Percentiles rank a stretch among this genome's conserved stretches.
These are phyloP conservation scores for Kluyveromyces aestuarii DNA, from an alignment of 805 yeast genomes.

Conservation along the genomic window DNA sequence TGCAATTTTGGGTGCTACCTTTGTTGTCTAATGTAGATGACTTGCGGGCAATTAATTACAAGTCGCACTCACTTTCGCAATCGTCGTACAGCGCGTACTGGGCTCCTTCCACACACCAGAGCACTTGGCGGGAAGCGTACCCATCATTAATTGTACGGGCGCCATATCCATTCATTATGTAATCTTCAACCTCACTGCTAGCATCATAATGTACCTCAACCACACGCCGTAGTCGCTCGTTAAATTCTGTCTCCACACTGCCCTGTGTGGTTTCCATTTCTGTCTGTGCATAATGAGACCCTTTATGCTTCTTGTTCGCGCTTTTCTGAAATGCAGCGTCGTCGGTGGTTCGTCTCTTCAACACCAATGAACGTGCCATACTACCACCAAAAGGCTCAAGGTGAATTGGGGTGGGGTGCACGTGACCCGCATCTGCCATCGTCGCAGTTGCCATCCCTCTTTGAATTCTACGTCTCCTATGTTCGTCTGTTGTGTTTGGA, in stretches of 20 bases:
- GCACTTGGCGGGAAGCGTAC: not conserved
- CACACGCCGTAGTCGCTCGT: not conserved
- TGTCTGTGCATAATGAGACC: not conserved
- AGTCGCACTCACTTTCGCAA: too few species aligned
- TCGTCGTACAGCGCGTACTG: conserved; percentile 5
- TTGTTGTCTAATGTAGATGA: too few species aligned
- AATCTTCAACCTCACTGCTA: conserved; percentile 5
- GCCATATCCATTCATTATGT: conserved; percentile 6
- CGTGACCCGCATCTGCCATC: not conserved
- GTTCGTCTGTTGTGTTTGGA: not conserved
- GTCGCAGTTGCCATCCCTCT: not conserved
- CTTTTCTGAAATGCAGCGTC: not conserved
- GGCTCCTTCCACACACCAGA: conserved; percentile 4
- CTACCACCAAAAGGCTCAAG: not conserved
- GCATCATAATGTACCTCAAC: not conserved
- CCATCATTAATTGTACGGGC: conserved; percentile 4
- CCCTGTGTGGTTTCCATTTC: not conserved
- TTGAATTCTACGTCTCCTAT: not conserved
- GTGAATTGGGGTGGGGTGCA: not conserved
- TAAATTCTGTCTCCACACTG: not conserved
- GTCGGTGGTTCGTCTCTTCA: not conserved
- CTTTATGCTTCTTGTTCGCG: not conserved
- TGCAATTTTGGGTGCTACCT: too few species aligned
- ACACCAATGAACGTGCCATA: not conserved
- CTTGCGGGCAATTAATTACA: too few species aligned